Evolutionary conservation across 371 early-diverging fungal species (phyloP), one percentile per base, ranked within the genome.

Genomic region (Mucor velutinosus): DNA sequence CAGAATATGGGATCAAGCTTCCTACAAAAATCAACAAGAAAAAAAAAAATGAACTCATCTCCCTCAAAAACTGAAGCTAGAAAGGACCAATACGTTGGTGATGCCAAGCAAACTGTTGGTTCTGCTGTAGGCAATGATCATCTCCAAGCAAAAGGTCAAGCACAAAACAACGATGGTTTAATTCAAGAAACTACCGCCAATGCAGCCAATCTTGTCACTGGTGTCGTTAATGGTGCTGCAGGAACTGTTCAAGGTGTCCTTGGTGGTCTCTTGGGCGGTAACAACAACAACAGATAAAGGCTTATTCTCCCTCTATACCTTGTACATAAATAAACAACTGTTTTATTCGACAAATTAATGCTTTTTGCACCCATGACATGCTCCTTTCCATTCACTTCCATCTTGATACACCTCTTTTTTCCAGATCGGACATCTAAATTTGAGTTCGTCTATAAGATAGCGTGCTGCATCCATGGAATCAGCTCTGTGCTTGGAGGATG

Each of bases 341-440:
- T 43, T 43, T 43, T 43, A 43, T 43, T 43, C 6, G 17, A 17
- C 17, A 43, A 43, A 1, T 3, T 21, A 49, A 49, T 49, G 49
- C 8, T 49, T 49, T 49, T 49, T 49, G 21, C 49, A 49, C 5
- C 49, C 49, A 49, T 47, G 32, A 43, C 75, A 74, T 2, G 65
- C 45, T 4, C 83, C 90, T 79, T 92, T 94, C 95, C 95, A 94
- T 7, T 83, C 78, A 32, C 86, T 88, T 0, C 94, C 95, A 68
- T 91, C 93, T 19, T 82, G 82, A 60, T 95, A 92, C 4, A 92
- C 76, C 75, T 97, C 97, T 72, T 89, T 90, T 74, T 97, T 97
- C 96, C 96, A 97, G 45, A 97, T 93, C 3, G 95, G 95, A 53
- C 93, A 90, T 12, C 85, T 76, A 4, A 76, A 87, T 72, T 97